Evolutionary conservation across 345 rosid genomes (phyloP), one percentile per base, ranked within the genome.

Genomic region (Aegle marmelos): DNA sequence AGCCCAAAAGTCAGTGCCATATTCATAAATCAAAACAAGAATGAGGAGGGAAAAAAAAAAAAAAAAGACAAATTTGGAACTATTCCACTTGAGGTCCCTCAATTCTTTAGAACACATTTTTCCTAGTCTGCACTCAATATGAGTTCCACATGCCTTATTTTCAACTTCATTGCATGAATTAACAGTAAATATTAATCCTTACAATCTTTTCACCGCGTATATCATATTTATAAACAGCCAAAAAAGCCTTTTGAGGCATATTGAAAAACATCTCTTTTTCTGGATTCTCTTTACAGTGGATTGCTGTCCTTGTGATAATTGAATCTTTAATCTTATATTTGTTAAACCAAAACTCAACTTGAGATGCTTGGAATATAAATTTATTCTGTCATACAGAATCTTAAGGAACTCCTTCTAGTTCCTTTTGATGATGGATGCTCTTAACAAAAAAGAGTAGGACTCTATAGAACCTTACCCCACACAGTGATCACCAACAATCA

Each of bases 401-500:
- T 31, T 33, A 31, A 64, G 34, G 11, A 31, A 0, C 31, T 31
- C 68, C n/a, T 63, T 13, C 39, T 30, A 62, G 36, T 62, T 62
- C 30, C 65, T 11, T 2, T 61, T 27, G 67, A 62, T 62, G 30
- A 37, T 62, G 67, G 19, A 62, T 16, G 37, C 19, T 28, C n/a
- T 14, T 62, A 30, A 75, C 67, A 28, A 11, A 61, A 66, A 22
- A 74, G 62, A 14, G 37, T 13, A 39, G 50, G 27, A 57, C 77
- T 67, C 8, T 48, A 37, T 24, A 75, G 63, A 76, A 83, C 72
- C 94, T 86, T 90, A 95, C 99, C 99, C 97, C 76, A 95, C 83
- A 79, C 98, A 95, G 79, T 95, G 99, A 82, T 95, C 99, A 67
- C 98, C 97, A 50, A 85, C 94, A 81, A 95, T 86, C 81, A 95